A percentile compares a stretch with the other conserved stretches of the same genome.
Conservation (phyloP, 2,329 filamentous ascomycete genomes). For the Trichophyton rubrum region DNA sequence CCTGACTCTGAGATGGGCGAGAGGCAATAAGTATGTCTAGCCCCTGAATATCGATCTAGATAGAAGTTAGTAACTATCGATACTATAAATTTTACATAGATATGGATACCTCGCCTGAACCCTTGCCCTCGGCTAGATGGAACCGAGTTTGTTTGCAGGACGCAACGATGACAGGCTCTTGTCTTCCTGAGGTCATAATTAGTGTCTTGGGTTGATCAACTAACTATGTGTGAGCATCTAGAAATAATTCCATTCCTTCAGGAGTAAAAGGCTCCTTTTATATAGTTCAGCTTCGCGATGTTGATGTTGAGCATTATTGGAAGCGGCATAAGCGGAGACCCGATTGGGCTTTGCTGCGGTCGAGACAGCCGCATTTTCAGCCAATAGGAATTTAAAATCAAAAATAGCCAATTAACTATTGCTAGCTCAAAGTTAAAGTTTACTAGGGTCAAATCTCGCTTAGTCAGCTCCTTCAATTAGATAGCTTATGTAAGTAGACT, state of each 20-base stretch:
- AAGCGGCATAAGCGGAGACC: neutral
- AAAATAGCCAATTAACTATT: neutral
- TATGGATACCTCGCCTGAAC: conserved; percentile 39
- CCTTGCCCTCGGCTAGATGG: conserved; percentile 44
- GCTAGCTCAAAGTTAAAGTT: too few relatives aligned
- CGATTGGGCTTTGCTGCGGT: neutral
- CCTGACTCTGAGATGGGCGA: conserved; percentile 1
- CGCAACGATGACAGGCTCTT: conserved; percentile 37
- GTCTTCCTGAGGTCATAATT: neutral
- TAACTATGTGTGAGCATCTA: too few relatives aligned
- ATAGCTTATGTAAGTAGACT: too few relatives aligned
- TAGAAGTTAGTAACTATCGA: neutral
- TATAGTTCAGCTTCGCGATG: too few relatives aligned
- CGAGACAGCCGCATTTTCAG: neutral
- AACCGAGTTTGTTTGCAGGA: conserved; percentile 58
- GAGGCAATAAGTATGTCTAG: conserved; percentile 54
- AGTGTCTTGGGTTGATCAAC: neutral
- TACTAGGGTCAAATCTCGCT: too few relatives aligned
- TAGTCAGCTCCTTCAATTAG: too few relatives aligned
- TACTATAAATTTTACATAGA: neutral
- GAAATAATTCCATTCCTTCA: too few relatives aligned
- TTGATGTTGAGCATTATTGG: neutral
- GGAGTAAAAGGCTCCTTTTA: too few relatives aligned
- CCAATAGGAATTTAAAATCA: neutral
- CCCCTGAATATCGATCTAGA: conserved; percentile 56